Percentiles rank a stretch among this genome's conserved stretches.
These are phyloP conservation scores for Phaeosphaeria sp. DNA, from an alignment of 2,329 filamentous ascomycete species.

Conservation along the genomic window DNA sequence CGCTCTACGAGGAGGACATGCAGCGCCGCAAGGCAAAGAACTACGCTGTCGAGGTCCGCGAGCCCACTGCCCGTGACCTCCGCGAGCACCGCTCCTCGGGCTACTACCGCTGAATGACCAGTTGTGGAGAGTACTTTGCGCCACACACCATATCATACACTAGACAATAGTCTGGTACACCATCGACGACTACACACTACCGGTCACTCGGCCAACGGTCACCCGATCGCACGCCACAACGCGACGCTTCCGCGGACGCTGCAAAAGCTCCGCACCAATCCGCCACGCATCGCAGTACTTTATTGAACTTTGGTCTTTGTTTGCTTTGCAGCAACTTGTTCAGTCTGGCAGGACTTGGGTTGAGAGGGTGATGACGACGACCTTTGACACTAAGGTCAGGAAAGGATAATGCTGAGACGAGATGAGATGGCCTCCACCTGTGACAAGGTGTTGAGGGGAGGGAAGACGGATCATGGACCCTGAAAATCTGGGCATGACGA, in stretches of 20 bases:
- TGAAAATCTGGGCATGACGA: slow-evolving; percentile 16
- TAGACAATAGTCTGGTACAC: slow-evolving; percentile 8
- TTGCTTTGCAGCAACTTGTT: slow-evolving; percentile 14
- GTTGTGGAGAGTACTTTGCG: slow-evolving; percentile 15
- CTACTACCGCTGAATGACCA: slow-evolving; percentile 47
- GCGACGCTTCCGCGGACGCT: slow-evolving; percentile 21
- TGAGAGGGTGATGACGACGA: neutral
- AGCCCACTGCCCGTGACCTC: slow-evolving; percentile 46
- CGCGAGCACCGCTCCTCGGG: slow-evolving; percentile 47
- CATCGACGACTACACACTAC: slow-evolving; percentile 8
- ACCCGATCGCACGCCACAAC: slow-evolving; percentile 10
- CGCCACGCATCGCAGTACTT: slow-evolving; percentile 24
- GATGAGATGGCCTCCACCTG: slow-evolving; percentile 14
- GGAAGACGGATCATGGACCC: slow-evolving; percentile 6
- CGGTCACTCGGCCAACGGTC: slow-evolving; percentile 5
- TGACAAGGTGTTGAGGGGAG: slow-evolving; percentile 21
- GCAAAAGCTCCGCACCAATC: slow-evolving; percentile 29
- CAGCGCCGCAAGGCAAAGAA: slow-evolving; percentile 45
- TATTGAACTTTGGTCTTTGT: slow-evolving; percentile 16
- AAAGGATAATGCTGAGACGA: slow-evolving; percentile 6
- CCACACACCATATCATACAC: slow-evolving; percentile 15
- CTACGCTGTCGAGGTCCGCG: slow-evolving; percentile 52
- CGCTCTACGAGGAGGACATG: slow-evolving; percentile 50
- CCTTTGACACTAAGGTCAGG: slow-evolving; percentile 1
- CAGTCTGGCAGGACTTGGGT: neutral